Percentiles rank a stretch among this genome's conserved stretches.
Evolutionary conservation across 805 yeast species (phyloP).

Genomic region (Wickerhamomyces mucosus): DNA sequence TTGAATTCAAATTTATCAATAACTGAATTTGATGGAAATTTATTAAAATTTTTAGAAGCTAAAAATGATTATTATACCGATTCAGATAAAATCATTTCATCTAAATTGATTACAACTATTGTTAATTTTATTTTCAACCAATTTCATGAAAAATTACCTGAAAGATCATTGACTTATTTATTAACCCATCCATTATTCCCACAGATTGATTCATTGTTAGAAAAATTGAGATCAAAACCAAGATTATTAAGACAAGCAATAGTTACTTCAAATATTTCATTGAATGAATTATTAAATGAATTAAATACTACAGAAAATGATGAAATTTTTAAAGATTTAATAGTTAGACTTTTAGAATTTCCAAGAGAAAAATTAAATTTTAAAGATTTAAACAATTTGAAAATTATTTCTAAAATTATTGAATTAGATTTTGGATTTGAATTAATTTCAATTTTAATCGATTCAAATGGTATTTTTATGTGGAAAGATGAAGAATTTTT

Average conservation of each 20-base stretch:
- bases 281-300: constrained; percentile 54
- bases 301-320: constrained; percentile 46
- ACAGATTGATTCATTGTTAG: constrained; percentile 45
- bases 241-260: constrained; percentile 74
- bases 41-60: constrained; percentile 24
- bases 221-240: constrained; percentile 42
- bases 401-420: constrained; percentile 35
- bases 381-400: constrained; percentile 23
- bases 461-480: constrained; percentile 63
- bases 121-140: constrained; percentile 32
- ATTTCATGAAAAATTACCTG: constrained; percentile 18
- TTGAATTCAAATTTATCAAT: constrained; percentile 9
- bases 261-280: constrained; percentile 62
- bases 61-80: constrained; percentile 49
- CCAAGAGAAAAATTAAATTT: constrained; percentile 31
- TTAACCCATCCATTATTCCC: constrained; percentile 89
- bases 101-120: constrained; percentile 39
- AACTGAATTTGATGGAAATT: constrained; percentile 21
- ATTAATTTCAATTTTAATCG: constrained; percentile 55
- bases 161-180: constrained; percentile 56
- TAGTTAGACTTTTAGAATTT: constrained; percentile 53
- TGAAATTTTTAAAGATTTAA: constrained; percentile 58
- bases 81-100: constrained; percentile 56
- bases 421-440: constrained; percentile 44
- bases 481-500: constrained; percentile 43